Conservation (phyloP, 2,329 filamentous ascomycete species). For the Juglanconis juglandina region DNA sequence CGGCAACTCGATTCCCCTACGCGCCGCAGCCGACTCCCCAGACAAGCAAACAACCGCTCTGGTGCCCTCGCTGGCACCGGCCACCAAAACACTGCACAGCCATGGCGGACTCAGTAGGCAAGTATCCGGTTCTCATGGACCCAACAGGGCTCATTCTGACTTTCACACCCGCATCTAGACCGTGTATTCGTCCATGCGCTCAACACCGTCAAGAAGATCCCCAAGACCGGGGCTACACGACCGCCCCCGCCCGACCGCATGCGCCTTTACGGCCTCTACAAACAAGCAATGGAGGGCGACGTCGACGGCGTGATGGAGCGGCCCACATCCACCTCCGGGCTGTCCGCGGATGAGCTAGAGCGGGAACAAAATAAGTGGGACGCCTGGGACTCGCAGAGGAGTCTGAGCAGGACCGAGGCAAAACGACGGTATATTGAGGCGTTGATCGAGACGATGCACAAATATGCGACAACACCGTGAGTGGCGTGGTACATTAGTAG, state of each 20-base stretch:
- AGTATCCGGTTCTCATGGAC: constrained; percentile 16
- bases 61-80: constrained; percentile 12
- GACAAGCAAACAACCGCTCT: constrained; percentile 5
- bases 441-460: constrained; percentile 94
- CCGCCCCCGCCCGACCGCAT: constrained; percentile 82
- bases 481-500: constrained; percentile 25
- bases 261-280: constrained; percentile 95
- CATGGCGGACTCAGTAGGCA: constrained; percentile 55
- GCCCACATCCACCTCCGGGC: constrained; percentile 52
- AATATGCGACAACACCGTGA: constrained; percentile 82
- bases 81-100: constrained; percentile 9
- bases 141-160: constrained; percentile 5
- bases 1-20: not conserved
- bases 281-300: constrained; percentile 98
- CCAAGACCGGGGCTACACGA: constrained; percentile 84
- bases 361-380: constrained; percentile 75
- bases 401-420: constrained; percentile 81
- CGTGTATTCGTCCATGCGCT: constrained; percentile 98
- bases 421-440: constrained; percentile 93
- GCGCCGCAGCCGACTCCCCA: not conserved
- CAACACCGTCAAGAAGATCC: constrained; percentile 97
- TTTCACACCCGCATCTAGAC: constrained; percentile 52
- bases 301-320: constrained; percentile 91
- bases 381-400: constrained; percentile 87
- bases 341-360: constrained; percentile 51